These are phyloP conservation scores for Ustilago trichophora DNA, from an alignment of 1,284 basidiomycete genomes.

Conservation along the genomic window DNA sequence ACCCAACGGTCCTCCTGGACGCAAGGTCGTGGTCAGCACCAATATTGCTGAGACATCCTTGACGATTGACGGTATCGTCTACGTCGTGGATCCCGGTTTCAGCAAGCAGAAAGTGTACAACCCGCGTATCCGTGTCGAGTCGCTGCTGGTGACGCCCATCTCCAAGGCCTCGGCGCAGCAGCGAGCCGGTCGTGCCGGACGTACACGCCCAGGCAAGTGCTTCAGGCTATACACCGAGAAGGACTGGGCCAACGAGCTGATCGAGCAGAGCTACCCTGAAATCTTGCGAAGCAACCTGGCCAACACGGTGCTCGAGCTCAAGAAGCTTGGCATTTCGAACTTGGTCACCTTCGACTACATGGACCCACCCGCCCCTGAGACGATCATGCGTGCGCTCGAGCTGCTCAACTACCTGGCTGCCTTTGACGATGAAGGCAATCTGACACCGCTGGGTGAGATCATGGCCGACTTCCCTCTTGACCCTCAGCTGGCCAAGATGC, in stretches of 20 bases:
- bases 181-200: conserved; percentile 92
- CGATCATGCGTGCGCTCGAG: conserved; percentile 96
- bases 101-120: conserved; percentile 98
- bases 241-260: conserved; percentile 85
- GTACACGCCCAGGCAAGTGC: conserved; percentile 95
- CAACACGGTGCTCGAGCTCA: conserved; percentile 91
- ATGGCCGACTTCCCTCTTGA: conserved; percentile 99
- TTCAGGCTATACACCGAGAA: conserved; percentile 97
- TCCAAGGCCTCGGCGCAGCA: conserved; percentile 97
- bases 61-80: conserved; percentile 98
- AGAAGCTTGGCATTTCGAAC: conserved; percentile 81
- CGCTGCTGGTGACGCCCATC: conserved; percentile 90
- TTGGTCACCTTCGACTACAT: conserved; percentile 83
- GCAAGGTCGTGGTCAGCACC: conserved; percentile 94
- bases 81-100: conserved; percentile 97
- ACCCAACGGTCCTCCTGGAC: conserved; percentile 79
- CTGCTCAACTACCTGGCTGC: conserved; percentile 90
- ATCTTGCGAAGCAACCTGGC: conserved; percentile 85
- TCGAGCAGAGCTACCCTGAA: conserved; percentile 96
- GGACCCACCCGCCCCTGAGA: conserved; percentile 80
- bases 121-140: conserved; percentile 94
- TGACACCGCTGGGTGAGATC: conserved; percentile 85
- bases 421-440: conserved; percentile 90
- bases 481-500: conserved; percentile 90
- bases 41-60: conserved; percentile 98